Evolutionary conservation across 805 yeast species (phyloP).

Genomic region (Maudiozyma serrabonitensis): DNA sequence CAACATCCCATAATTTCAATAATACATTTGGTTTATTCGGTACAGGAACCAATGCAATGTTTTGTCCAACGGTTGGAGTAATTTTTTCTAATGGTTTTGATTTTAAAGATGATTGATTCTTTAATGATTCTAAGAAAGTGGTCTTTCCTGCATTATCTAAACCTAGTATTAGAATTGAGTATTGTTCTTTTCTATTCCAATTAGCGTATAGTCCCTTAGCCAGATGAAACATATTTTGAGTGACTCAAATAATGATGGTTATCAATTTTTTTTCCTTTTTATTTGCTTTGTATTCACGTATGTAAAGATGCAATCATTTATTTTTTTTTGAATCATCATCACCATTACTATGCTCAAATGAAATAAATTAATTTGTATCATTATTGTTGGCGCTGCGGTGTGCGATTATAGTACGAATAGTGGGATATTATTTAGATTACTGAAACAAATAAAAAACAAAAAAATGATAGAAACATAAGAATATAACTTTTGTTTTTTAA

Average conservation of each 20-base stretch:
- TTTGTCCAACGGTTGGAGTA: constrained; percentile 92
- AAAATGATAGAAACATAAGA: neutral
- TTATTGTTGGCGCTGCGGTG: neutral
- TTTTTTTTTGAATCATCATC: neutral
- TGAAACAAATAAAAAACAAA: neutral
- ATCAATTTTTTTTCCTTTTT: no score
- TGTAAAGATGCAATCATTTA: neutral
- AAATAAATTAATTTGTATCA: neutral
- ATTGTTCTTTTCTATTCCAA: constrained; percentile 55
- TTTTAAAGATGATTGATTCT: constrained; percentile 40
- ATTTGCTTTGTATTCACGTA: neutral
- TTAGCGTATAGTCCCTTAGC: constrained; percentile 50
- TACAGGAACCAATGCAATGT: constrained; percentile 43
- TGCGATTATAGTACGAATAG: no score
- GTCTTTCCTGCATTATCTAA: constrained; percentile 96
- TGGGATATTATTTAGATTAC: no score
- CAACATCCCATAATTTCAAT: constrained; percentile 91
- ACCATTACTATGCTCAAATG: no score
- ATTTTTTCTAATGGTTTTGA: constrained; percentile 52
- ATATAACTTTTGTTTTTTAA: neutral
- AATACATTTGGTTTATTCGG: constrained; percentile 31
- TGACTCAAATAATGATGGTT: no score
- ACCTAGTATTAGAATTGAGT: constrained; percentile 74
- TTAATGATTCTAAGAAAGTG: constrained; percentile 59
- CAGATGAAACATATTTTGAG: constrained; percentile 50